Percentiles rank a stretch among this genome's conserved stretches.
Evolutionary conservation across 1,284 basidiomycete genomes (phyloP).

Genomic region (Tilletiaria anomala): DNA sequence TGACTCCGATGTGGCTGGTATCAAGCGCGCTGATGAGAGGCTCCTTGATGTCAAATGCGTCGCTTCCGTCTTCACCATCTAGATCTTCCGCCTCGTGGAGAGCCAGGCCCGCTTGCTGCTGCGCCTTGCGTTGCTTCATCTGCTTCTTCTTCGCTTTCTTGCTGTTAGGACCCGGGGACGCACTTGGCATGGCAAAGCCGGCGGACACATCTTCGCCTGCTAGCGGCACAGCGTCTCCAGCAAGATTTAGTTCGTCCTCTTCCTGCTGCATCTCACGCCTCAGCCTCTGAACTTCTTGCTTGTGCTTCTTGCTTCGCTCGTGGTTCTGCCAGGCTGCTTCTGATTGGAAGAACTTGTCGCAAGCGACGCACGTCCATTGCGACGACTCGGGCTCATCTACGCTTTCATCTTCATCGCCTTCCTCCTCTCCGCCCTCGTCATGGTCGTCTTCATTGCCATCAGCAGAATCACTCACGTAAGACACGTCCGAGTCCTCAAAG

Average conservation of each 20-base stretch:
- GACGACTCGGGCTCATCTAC: conserved; percentile 5
- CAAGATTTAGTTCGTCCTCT: conserved; percentile 51
- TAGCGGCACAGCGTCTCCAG: not conserved
- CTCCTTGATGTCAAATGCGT: too few species aligned
- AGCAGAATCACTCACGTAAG: not conserved
- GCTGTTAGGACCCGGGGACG: not conserved
- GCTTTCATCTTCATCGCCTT: conserved; percentile 2
- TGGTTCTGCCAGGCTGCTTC: conserved; percentile 93
- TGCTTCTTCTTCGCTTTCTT: conserved; percentile 22
- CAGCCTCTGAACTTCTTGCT: conserved; percentile 49
- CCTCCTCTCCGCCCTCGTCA: not conserved
- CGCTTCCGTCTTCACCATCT: too few species aligned
- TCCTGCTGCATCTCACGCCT: conserved; percentile 62
- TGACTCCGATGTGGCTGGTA: too few species aligned
- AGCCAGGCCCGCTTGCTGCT: not conserved
- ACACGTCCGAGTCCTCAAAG: not conserved
- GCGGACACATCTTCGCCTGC: not conserved
- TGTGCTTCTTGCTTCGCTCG: conserved; percentile 87
- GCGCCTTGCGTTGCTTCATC: conserved; percentile 22
- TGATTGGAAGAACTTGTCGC: conserved; percentile 74
- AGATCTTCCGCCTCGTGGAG: conserved; percentile 1
- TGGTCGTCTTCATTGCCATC: not conserved
- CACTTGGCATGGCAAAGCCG: not conserved
- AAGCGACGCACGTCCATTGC: conserved; percentile 74
- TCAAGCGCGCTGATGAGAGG: too few species aligned